phyloP scores from a whole-genome alignment of 495 filamentous ascomycete species.

The Ramalina intermedia region DNA sequence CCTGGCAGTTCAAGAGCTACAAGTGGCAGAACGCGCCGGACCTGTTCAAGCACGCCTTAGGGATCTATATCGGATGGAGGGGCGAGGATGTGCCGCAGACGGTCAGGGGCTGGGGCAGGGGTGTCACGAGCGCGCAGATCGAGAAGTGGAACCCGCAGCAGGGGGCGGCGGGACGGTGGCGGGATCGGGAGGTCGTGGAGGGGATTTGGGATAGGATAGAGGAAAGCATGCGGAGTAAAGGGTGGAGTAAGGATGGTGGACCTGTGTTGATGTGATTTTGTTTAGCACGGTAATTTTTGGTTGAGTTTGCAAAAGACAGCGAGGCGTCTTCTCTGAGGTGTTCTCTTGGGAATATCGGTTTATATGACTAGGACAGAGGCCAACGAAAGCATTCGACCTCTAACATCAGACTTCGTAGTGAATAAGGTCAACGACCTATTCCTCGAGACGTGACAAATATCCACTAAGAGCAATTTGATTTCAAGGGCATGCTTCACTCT shows the following conservation, averaged over 20 bases:
- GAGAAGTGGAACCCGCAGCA: conserved; percentile 62
- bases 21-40: conserved; percentile 85
- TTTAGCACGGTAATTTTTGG: not conserved
- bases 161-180: conserved; percentile 51
- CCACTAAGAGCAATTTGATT: too few relatives aligned
- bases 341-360: too few relatives aligned
- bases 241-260: conserved; percentile 61
- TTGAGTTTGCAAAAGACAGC: not conserved
- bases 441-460: too few relatives aligned
- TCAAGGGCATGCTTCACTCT: too few relatives aligned
- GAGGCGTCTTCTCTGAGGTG: not conserved
- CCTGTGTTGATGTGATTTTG: conserved; percentile 18
- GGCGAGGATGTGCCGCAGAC: conserved; percentile 65
- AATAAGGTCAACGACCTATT: too few relatives aligned
- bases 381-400: not conserved
- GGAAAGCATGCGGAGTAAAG: conserved; percentile 68
- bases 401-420: too few relatives aligned
- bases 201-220: conserved; percentile 84
- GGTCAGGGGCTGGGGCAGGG: conserved; percentile 72
- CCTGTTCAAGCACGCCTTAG: conserved; percentile 74
- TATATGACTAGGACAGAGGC: too few relatives aligned
- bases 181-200: conserved; percentile 90
- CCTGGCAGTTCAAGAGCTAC: conserved; percentile 98
- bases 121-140: conserved; percentile 56
- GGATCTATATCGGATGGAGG: conserved; percentile 82